phyloP scores from a whole-genome alignment of 2,329 filamentous ascomycete species.

The Reticulascus tulasneorum region DNA sequence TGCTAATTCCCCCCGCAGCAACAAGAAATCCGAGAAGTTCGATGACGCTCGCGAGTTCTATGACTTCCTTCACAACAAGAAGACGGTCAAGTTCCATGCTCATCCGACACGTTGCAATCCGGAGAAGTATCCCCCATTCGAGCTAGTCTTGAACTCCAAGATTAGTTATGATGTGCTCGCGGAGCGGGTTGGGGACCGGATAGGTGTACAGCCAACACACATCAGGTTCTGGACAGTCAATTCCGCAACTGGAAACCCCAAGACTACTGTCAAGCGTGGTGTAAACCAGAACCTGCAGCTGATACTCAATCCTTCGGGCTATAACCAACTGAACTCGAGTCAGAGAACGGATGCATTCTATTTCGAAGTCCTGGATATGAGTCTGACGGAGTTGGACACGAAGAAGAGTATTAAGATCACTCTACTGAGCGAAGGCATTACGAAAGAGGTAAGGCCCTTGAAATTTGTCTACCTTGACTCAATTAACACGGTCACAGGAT shows the following conservation, averaged over 20 bases:
- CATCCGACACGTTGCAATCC: slow-evolving; percentile 54
- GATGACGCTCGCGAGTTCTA: slow-evolving; percentile 83
- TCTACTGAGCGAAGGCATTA: slow-evolving; percentile 84
- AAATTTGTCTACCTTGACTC: neutral
- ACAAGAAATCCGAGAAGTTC: slow-evolving; percentile 46
- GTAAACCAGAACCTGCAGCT: slow-evolving; percentile 67
- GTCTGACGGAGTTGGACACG: slow-evolving; percentile 85
- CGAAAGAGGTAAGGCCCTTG: slow-evolving; percentile 69
- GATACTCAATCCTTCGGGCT: slow-evolving; percentile 74
- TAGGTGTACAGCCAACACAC: slow-evolving; percentile 78
- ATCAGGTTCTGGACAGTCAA: slow-evolving; percentile 89
- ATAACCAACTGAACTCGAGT: slow-evolving; percentile 64
- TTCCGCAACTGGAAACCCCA: slow-evolving; percentile 69
- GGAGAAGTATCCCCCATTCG: slow-evolving; percentile 63
- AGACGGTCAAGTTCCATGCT: slow-evolving; percentile 73
- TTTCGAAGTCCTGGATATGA: slow-evolving; percentile 93
- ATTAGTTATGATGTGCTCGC: slow-evolving; percentile 86
- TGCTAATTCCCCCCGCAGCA: slow-evolving; percentile 8
- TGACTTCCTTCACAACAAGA: slow-evolving; percentile 84
- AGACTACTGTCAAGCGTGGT: slow-evolving; percentile 70
- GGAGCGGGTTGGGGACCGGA: slow-evolving; percentile 73
- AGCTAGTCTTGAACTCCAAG: slow-evolving; percentile 77
- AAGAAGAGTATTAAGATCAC: slow-evolving; percentile 83
- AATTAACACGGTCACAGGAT: slow-evolving; percentile 49
- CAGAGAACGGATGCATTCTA: slow-evolving; percentile 77